Base-by-base conservation (phyloP, 1,284 basidiomycete genomes). In the Retiboletus flavoniger region DNA sequence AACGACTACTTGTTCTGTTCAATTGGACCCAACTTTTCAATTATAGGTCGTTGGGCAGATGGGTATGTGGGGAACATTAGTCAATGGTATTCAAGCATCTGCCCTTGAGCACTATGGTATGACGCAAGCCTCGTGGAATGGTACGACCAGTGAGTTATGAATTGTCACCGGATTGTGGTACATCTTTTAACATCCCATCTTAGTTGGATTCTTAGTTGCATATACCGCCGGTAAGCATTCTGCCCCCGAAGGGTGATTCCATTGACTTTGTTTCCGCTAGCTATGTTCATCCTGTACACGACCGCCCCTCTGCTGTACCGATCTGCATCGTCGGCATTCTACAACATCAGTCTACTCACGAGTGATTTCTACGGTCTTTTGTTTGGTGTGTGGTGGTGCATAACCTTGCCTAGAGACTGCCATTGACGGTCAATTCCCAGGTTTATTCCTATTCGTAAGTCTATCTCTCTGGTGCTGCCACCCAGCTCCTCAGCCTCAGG, bases 351-450 rank as follows among this genome's bases (percentile, higher is more conserved):
- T 62, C 71, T 94, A 14, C 80, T 94, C 19, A 87, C 91, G 16
- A 87, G 85, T 67, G 89, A 93, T 72, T 94, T 93, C 63, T 94
- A 87, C 66, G 89, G 91, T 19, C 77, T 94, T 48, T 74, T 93
- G 21, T 91, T 94, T 64, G 91, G 89, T 81, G 60, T 51, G 79
- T 76, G 50, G 7, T 51, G 11, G 3, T 1, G 3, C 17, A 38
- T 31, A n/a, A 16, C 3, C 16, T 40, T 24, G 26, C 17, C 4
- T 2, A 13, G n/a, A 36, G n/a, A n/a, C 19, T 36, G 9, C 0
- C 48, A 32, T 34, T 71, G 52, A 68, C 45, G 7, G 6, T 35
- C 2, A 16, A 26, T 14, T 7, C 29, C 9, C 58, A 85, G 86
- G 87, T 5, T 68, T 91, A 34, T 83, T 84, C 71, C 75, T 89